A percentile compares a stretch with the other conserved stretches of the same genome.
These are phyloP conservation scores for Darksidea phi DNA, from an alignment of 495 filamentous ascomycete genomes.

Conservation along the genomic window DNA sequence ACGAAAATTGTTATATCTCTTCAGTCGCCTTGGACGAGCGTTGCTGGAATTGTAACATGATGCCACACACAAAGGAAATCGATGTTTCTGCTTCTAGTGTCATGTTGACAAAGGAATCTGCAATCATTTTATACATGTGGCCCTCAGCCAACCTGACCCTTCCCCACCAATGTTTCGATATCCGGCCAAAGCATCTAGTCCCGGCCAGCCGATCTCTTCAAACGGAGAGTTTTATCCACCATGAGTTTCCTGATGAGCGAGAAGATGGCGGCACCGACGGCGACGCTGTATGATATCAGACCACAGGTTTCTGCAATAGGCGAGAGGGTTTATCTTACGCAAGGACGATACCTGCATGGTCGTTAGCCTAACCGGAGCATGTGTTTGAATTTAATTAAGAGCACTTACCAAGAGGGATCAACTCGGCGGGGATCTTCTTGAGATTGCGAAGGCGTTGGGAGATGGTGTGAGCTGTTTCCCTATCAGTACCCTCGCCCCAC, in stretches of 20 bases:
- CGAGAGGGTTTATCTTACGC: conserved; percentile 50
- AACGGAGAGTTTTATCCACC: conserved; percentile 87
- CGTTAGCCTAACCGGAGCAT: conserved; percentile 10
- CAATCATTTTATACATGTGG: background rate
- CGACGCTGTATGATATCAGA: conserved; percentile 51
- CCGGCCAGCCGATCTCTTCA: conserved; percentile 44
- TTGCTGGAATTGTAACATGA: background rate
- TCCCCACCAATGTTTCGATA: background rate
- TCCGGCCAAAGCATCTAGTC: conserved; percentile 7
- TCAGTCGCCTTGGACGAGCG: too few relatives aligned
- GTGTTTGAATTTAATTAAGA: background rate
- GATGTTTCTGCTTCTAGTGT: background rate
- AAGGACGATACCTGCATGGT: conserved; percentile 74
- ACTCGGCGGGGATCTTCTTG: conserved; percentile 86
- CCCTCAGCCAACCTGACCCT: background rate
- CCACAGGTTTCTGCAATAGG: background rate
- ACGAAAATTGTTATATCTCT: too few relatives aligned
- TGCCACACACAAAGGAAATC: background rate
- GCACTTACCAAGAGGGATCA: conserved; percentile 89
- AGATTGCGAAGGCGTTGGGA: conserved; percentile 88
- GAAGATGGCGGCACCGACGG: conserved; percentile 71
- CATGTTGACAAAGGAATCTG: background rate
- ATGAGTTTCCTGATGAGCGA: conserved; percentile 76
- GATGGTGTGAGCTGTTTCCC: conserved; percentile 82
- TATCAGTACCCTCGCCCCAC: conserved; percentile 6